Evolutionary conservation across 257 asterid species (phyloP), one percentile per base, ranked within the genome.

Genomic region (Thymus quinquecostatus): DNA sequence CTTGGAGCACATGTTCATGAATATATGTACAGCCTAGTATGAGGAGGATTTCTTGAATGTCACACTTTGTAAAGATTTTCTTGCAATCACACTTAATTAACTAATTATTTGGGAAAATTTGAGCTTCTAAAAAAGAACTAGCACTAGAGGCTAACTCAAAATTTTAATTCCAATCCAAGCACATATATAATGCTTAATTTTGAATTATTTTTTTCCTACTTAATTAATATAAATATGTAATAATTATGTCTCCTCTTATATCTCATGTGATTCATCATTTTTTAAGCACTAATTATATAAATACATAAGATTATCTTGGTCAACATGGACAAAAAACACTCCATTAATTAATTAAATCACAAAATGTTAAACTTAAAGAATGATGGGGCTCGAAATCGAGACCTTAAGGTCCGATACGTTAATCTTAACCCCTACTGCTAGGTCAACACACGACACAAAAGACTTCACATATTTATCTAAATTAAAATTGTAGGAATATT

Each of bases 401-500:
- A 21, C 21, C 21, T 21, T 21, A 0, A 21, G 21, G 21, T 21
- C 21, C 21, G 21, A 21, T 21, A 21, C 21, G 21, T 21, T 21
- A 21, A 21, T 21, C 21, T 21, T 21, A 21, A 21, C 21, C 21
- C 21, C 21, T 21, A 21, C 21, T 21, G 21, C 21, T 21, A 21
- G 21, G 21, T 21, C 21, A 21, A 21, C 21, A 21, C 21, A 21
- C 21, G 21, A 21, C 21, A 21, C 21, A 21, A 0, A 21, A 66
- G 3, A 13, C 10, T 40, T n/a, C 5, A 12, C 3, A 12, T 14
- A 69, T 6, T 10, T 21, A 65, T 45, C 6, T 21, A 11, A 65
- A 12, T 13, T 8, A 41, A 48, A 71, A 36, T 71, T 32, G 34
- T 54, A 56, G 69, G 78, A 78, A 73, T 73, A 73, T 67, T 44